These are phyloP conservation scores for Xylaria curta DNA, from an alignment of 495 filamentous ascomycete species.

Conservation along the genomic window DNA sequence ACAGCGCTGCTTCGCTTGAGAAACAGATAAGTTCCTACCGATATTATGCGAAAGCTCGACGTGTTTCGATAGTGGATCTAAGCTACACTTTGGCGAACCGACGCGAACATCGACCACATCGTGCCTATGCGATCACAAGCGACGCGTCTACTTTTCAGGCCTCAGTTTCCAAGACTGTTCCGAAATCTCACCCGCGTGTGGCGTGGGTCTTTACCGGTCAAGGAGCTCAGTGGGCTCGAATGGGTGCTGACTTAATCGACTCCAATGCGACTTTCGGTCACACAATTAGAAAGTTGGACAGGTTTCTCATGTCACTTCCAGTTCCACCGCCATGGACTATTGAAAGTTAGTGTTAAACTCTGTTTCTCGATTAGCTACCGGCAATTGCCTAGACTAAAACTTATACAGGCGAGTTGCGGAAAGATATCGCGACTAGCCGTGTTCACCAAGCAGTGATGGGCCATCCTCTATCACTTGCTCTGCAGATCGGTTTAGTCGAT, in stretches of 20 bases:
- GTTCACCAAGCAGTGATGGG: constrained; percentile 42
- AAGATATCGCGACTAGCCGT: constrained; percentile 29
- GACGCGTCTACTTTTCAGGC: background rate
- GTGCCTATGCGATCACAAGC: constrained; percentile 24
- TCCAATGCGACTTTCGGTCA: background rate
- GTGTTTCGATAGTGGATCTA: constrained; percentile 25
- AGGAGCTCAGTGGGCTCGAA: constrained; percentile 41
- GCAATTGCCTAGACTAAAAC: too few relatives aligned
- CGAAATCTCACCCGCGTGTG: constrained; percentile 19
- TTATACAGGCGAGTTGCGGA: constrained; percentile 24
- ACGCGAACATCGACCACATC: constrained; percentile 34
- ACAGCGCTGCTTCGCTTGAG: constrained; percentile 28
- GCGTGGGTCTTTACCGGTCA: constrained; percentile 38
- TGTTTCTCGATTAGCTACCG: too few relatives aligned
- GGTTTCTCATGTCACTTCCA: background rate
- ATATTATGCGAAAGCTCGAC: constrained; percentile 19
- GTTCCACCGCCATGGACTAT: constrained; percentile 4
- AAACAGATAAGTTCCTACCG: constrained; percentile 26
- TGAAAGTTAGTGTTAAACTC: background rate
- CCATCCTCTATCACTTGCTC: constrained; percentile 51
- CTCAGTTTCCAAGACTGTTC: background rate
- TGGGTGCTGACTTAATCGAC: constrained; percentile 33
- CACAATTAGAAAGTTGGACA: constrained; percentile 7
- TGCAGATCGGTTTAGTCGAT: constrained; percentile 58
- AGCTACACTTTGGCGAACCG: constrained; percentile 33